Evolutionary conservation across 2,329 filamentous ascomycete species (phyloP).

Genomic region (Dendryphion nanum): DNA sequence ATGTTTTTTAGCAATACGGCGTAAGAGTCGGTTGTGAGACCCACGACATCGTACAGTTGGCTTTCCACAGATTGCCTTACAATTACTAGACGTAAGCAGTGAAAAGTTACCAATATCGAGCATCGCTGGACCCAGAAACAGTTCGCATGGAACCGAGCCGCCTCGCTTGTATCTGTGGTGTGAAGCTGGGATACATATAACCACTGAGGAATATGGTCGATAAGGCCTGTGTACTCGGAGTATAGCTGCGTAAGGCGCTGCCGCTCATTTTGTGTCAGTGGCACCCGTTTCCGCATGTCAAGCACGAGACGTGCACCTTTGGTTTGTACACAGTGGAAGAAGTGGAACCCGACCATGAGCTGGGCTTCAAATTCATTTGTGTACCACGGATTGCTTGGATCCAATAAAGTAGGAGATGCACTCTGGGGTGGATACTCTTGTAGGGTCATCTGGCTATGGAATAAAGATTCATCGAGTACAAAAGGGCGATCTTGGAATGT

Average conservation of each 20-base stretch:
- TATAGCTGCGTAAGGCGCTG: background rate
- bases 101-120: background rate
- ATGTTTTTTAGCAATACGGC: background rate
- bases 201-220: slow-evolving; percentile 1
- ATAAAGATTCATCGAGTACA: slow-evolving; percentile 1
- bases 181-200: background rate
- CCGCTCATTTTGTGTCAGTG: background rate
- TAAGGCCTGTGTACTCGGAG: background rate
- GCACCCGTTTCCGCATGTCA: slow-evolving; percentile 1
- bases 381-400: slow-evolving; percentile 1
- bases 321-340: background rate
- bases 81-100: slow-evolving; percentile 1
- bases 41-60: background rate
- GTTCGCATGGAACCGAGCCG: background rate
- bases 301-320: background rate
- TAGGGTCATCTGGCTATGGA: slow-evolving; percentile 1
- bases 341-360: slow-evolving; percentile 1
- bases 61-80: slow-evolving; percentile 1
- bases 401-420: background rate
- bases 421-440: slow-evolving; percentile 7
- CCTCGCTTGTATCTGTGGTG: background rate
- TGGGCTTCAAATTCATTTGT: background rate
- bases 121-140: slow-evolving; percentile 4
- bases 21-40: background rate
- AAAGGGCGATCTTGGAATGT: slow-evolving; percentile 1